Evolutionary conservation across 2,329 filamentous ascomycete species (phyloP).

Genomic region (Bretziella fagacearum): DNA sequence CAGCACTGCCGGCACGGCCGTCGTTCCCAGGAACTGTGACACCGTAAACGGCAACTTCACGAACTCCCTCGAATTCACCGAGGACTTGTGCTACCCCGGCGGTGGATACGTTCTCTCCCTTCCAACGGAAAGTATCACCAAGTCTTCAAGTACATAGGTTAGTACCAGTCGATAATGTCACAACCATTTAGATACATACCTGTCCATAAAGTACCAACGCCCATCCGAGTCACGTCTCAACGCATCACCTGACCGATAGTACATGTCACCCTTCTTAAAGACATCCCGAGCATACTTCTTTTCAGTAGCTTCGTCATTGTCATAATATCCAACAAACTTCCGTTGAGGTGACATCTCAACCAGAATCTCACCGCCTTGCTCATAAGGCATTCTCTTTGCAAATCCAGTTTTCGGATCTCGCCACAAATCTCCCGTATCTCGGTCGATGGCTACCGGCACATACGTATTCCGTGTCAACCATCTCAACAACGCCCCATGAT

Average conservation of each 20-base stretch:
- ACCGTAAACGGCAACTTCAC: conserved; percentile 55
- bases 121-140: conserved; percentile 62
- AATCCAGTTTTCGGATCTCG: conserved; percentile 53
- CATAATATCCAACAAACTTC: conserved; percentile 53
- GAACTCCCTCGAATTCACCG: conserved; percentile 38
- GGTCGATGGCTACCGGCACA: conserved; percentile 51
- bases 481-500: conserved; percentile 49
- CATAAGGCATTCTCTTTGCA: conserved; percentile 43
- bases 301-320: conserved; percentile 46
- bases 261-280: conserved; percentile 49
- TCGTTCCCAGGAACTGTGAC: conserved; percentile 49
- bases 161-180: neutral
- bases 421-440: conserved; percentile 48
- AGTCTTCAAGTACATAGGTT: conserved; percentile 27
- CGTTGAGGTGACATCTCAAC: conserved; percentile 40
- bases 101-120: conserved; percentile 51
- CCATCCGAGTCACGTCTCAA: conserved; percentile 44
- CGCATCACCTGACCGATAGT: conserved; percentile 52
- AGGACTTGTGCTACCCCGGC: conserved; percentile 50
- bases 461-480: conserved; percentile 34
- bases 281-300: conserved; percentile 51
- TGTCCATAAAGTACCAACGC: conserved; percentile 51
- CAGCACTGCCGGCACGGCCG: conserved; percentile 49
- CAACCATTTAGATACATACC: conserved; percentile 10
- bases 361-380: conserved; percentile 58